Percentiles rank a stretch among this genome's conserved stretches.
phyloP scores from a whole-genome alignment of 2,329 filamentous ascomycete genomes.

The Penicillium sp. region DNA sequence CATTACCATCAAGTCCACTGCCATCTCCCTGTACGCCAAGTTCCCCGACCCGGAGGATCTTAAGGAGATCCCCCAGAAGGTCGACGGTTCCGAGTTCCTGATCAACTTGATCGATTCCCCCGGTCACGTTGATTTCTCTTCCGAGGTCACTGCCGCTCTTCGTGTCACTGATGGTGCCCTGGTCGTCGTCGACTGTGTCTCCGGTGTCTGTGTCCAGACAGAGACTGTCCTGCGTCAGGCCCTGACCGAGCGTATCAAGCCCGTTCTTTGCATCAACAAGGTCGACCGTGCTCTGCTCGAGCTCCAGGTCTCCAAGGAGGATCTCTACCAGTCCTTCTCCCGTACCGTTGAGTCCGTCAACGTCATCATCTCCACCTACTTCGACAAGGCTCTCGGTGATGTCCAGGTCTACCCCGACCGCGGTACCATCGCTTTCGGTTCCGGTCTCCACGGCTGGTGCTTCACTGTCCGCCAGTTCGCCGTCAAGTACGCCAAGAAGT shows the following conservation, averaged over 20 bases:
- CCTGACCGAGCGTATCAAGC: constrained; percentile 99
- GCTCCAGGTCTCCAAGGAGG: constrained; percentile 97
- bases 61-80: constrained; percentile 89
- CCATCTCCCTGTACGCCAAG: constrained; percentile 94
- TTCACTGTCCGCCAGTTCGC: constrained; percentile 99
- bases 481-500: constrained; percentile 97
- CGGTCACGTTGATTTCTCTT: constrained; percentile 99
- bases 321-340: constrained; percentile 99
- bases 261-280: constrained; percentile 99
- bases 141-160: constrained; percentile 97
- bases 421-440: constrained; percentile 98
- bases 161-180: constrained; percentile 99
- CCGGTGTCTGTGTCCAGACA: constrained; percentile 99
- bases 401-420: constrained; percentile 98
- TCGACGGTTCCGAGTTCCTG: constrained; percentile 93
- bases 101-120: constrained; percentile 99
- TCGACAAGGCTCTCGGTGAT: constrained; percentile 94
- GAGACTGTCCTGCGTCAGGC: constrained; percentile 99
- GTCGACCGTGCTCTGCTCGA: constrained; percentile 99
- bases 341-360: constrained; percentile 99
- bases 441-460: constrained; percentile 99
- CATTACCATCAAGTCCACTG: constrained; percentile 99
- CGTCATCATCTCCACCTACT: constrained; percentile 99
- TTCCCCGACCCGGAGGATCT: constrained; percentile 81
- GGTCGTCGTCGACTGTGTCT: constrained; percentile 98